Evolutionary conservation across 371 early-diverging fungal genomes (phyloP), one percentile per base, ranked within the genome.

Genomic region (Mycotypha africana): DNA sequence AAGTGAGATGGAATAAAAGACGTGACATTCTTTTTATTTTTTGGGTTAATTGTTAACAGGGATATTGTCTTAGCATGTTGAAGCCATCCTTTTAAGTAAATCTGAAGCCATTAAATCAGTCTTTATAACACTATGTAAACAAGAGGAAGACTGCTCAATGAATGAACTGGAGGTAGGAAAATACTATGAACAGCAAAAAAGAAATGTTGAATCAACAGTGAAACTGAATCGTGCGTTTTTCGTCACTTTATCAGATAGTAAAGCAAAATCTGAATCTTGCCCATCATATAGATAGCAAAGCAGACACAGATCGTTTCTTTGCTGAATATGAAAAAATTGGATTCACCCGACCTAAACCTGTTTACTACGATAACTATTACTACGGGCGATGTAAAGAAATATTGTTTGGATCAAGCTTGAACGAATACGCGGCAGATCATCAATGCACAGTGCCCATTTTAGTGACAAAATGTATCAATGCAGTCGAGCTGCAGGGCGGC

Each of bases 331-430:
- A 62, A 31, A 67, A 65, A 45, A 51, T 68, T 8, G 61, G 59
- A 23, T 61, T 67, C 34, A 49, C 55, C 2, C 60, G 62, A 22
- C 78, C 80, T 6, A 62, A 64, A 16, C 51, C 62, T 8, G 65
- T 79, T 4, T 58, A 46, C 24, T 81, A 79, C 38, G 71, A 78
- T 28, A 78, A 77, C 36, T 73, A 53, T 24, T 62, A 72, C 34
- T 47, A 58, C 53, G 68, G 69, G 11, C 36, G 21, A 32, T 58
- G 60, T 45, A 70, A 65, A 43, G 79, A 78, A 38, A 55, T 78
- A 36, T 39, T 78, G n/a, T 82, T 79, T 63, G 79, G 80, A 47
- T 62, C 62, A 5, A 57, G 54, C 23, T 42, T 82, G 20, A 46
- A 50, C 12, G 66, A 67, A 24, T 64, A 65, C 50, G 53, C 58